Conservation (phyloP, 2,329 filamentous ascomycete genomes). For the Albophoma yamanashiensis region DNA sequence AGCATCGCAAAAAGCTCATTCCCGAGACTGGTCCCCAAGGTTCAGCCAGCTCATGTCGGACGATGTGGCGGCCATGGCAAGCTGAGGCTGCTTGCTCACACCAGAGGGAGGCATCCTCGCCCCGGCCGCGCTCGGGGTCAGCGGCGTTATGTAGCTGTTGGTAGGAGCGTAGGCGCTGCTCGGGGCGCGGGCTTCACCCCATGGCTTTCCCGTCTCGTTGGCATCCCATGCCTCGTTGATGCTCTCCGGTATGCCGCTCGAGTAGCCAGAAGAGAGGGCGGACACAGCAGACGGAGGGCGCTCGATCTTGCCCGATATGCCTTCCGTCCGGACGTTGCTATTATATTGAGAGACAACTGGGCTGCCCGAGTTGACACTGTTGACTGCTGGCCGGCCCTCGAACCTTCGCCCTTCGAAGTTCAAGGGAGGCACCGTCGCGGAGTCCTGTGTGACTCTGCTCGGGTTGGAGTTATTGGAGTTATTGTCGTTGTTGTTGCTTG, state of each 20-base stretch:
- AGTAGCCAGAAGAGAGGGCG: constrained; percentile 42
- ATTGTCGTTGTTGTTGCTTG: constrained; percentile 6
- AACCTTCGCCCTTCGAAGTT: constrained; percentile 46
- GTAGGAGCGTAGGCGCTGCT: constrained; percentile 41
- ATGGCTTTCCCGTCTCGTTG: constrained; percentile 30
- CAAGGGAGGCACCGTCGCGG: constrained; percentile 60
- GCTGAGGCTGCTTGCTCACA: constrained; percentile 38
- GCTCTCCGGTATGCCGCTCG: constrained; percentile 56
- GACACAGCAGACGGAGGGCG: constrained; percentile 42
- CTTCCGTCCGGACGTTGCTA: constrained; percentile 40
- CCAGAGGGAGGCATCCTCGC: constrained; percentile 19
- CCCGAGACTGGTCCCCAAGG: constrained; percentile 38
- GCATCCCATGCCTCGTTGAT: constrained; percentile 47
- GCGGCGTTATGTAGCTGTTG: constrained; percentile 29
- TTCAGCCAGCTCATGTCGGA: constrained; percentile 77
- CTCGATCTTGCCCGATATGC: constrained; percentile 51
- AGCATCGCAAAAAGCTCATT: constrained; percentile 6
- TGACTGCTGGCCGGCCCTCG: constrained; percentile 51
- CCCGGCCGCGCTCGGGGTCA: constrained; percentile 23
- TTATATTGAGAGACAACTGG: constrained; percentile 55
- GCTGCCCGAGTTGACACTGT: constrained; percentile 56
- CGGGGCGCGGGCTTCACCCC: constrained; percentile 38
- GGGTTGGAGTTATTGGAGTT: constrained; percentile 7
- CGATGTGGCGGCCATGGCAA: constrained; percentile 36
- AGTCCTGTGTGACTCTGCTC: constrained; percentile 48